phyloP scores from a whole-genome alignment of 305 asterid species.

The Fraxinus sp. region DNA sequence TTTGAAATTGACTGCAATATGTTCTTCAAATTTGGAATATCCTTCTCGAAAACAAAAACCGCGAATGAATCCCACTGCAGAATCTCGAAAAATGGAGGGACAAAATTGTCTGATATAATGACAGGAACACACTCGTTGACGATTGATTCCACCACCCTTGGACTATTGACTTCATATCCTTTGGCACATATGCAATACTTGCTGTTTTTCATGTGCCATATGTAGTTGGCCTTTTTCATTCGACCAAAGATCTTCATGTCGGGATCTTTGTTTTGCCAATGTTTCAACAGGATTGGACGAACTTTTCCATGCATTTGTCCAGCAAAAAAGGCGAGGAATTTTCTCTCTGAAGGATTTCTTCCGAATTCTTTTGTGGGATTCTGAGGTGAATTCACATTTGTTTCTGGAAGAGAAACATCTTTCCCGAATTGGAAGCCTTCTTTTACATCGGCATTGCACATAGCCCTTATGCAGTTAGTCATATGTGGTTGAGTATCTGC shows the following conservation, averaged over 20 bases:
- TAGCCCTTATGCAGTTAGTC: conserved; percentile 63
- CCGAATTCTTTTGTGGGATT: conserved; percentile 41
- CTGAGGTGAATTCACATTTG: conserved; percentile 33
- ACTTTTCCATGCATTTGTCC: conserved; percentile 69
- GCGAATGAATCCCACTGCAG: conserved; percentile 64
- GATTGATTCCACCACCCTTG: conserved; percentile 68
- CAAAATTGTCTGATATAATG: conserved; percentile 63
- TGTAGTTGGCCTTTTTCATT: conserved; percentile 34
- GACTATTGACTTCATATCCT: conserved; percentile 72
- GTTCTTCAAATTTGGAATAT: conserved; percentile 59
- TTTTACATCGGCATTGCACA: conserved; percentile 62
- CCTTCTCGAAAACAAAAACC: conserved; percentile 59
- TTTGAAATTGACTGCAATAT: conserved; percentile 53
- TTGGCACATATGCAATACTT: conserved; percentile 68
- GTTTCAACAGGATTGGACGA: conserved; percentile 52
- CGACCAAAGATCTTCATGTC: conserved; percentile 58
- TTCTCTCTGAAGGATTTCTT: conserved; percentile 54
- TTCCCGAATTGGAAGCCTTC: conserved; percentile 60
- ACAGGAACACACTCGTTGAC: conserved; percentile 65
- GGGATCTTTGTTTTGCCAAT: conserved; percentile 72
- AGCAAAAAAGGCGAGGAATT: conserved; percentile 65
- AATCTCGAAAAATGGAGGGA: conserved; percentile 67
- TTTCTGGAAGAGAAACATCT: conserved; percentile 69
- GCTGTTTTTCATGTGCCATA: conserved; percentile 65
- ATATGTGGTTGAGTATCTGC: conserved; percentile 54